Base-by-base conservation (phyloP, 345 rosid genomes). In the Lepidium sativum region DNA sequence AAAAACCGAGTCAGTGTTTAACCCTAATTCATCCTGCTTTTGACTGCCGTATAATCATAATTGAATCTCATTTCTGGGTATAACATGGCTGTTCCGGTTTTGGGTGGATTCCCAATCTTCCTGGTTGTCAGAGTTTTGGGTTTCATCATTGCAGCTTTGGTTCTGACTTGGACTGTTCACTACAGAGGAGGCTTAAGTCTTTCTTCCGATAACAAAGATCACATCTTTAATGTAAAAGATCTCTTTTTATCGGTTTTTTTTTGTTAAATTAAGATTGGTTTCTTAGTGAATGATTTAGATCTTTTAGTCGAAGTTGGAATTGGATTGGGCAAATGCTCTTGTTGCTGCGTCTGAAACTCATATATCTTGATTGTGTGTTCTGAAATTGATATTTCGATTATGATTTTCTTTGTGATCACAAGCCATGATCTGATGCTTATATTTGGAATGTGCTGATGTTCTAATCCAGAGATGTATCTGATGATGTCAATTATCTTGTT, bases 121-220 rank as follows among this genome's bases (percentile, higher is more conserved):
- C 14, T 73, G 54, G 71, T 82, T 4, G 62, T 86, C 47, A 79
- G 99, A 63, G 23, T 77, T 60, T 29, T 86, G 58, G 97, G 95
- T 20, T 69, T 90, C 39, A 42, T 72, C 43, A 69, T 82, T 39
- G 62, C 89, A 1, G 62, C 75, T 79, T 76, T 84, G 51, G 75
- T 90, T 69, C 70, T 90, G 20, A 76, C 74, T 3, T 94, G 97
- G 99, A 75, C 82, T 45, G 75, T 88, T 47, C 92, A 81, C 45
- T 90, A 78, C 82, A 80, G 99, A 49, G 97, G 97, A 38, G 99
- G 99, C 8, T 70, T 94, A 63, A 87, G 96, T 77, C 96, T 94
- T 37, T 55, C 80, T 57, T 94, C 97, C 44, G 99, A 83, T 14
- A 80, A 86, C 77, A 94, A 86, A 71, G 91, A 84, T 87, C 96